These are phyloP conservation scores for Monilinia aucupariae DNA, from an alignment of 2,329 filamentous ascomycete genomes.

Conservation along the genomic window DNA sequence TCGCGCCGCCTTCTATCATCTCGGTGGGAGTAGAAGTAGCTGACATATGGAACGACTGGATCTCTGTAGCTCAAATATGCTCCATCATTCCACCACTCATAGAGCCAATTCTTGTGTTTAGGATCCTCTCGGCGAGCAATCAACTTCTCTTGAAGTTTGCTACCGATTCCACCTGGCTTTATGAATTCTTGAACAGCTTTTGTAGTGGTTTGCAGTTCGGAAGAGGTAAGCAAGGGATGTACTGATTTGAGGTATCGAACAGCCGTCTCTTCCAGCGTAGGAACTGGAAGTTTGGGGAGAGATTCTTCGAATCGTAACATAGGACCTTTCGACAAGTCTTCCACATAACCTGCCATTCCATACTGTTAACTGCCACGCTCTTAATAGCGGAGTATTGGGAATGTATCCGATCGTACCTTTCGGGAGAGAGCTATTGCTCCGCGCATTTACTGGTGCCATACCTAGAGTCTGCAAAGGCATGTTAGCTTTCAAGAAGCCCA, in stretches of 20 bases:
- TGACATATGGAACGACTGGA: slow-evolving; percentile 94
- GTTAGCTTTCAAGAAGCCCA: slow-evolving; percentile 19
- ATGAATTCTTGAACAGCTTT: slow-evolving; percentile 85
- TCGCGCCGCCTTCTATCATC: slow-evolving; percentile 85
- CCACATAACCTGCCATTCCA: slow-evolving; percentile 59
- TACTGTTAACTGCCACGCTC: slow-evolving; percentile 15
- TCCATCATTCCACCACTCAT: slow-evolving; percentile 96
- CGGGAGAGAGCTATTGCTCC: slow-evolving; percentile 55
- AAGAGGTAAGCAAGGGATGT: slow-evolving; percentile 63
- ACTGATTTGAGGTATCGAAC: slow-evolving; percentile 75
- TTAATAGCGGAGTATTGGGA: slow-evolving; percentile 14
- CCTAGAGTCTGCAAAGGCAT: slow-evolving; percentile 23
- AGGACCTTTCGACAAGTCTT: slow-evolving; percentile 71
- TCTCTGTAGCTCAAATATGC: slow-evolving; percentile 93
- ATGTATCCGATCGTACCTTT: slow-evolving; percentile 38
- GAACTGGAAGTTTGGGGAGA: slow-evolving; percentile 73
- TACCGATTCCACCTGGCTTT: slow-evolving; percentile 76
- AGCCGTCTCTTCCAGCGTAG: slow-evolving; percentile 76
- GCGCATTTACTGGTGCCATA: slow-evolving; percentile 50
- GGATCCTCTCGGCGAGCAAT: slow-evolving; percentile 73
- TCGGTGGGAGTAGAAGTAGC: slow-evolving; percentile 98
- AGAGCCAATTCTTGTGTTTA: slow-evolving; percentile 85
- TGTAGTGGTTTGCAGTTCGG: slow-evolving; percentile 67
- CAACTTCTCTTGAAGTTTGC: slow-evolving; percentile 82
- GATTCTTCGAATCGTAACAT: slow-evolving; percentile 85